A percentile compares a stretch with the other conserved stretches of the same genome.
Conservation (phyloP, 176 grass and related monocot species). For the maize (Zea mays) region DNA sequence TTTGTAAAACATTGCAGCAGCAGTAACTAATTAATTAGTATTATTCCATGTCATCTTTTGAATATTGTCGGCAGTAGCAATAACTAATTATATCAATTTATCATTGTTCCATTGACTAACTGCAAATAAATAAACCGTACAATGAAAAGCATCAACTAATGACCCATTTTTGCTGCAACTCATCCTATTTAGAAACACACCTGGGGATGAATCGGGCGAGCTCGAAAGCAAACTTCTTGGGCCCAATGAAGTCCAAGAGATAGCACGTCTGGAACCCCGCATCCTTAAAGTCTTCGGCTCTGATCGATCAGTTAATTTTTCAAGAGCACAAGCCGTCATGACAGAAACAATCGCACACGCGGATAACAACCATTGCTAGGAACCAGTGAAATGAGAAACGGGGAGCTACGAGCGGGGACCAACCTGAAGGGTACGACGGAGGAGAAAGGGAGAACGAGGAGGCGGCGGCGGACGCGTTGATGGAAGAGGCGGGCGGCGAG, state of each 20-base stretch:
- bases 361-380: neutral
- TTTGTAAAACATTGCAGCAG: neutral
- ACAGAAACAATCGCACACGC: neutral
- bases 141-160: neutral
- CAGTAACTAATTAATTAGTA: neutral
- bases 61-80: neutral
- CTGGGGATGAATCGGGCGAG: conserved; percentile 59
- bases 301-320: conserved; percentile 10
- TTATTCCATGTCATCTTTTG: neutral
- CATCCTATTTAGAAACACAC: conserved; percentile 33
- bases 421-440: conserved; percentile 76
- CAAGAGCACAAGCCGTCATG: conserved; percentile 23
- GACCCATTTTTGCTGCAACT: conserved; percentile 4
- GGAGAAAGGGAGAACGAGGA: conserved; percentile 80
- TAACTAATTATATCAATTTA: neutral
- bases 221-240: conserved; percentile 60
- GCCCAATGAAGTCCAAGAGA: conserved; percentile 86
- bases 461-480: conserved; percentile 36
- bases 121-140: neutral
- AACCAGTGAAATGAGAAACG: neutral
- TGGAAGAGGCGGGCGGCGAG: conserved; percentile 77
- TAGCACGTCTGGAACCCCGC: conserved; percentile 66
- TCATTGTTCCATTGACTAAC: neutral
- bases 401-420: neutral
- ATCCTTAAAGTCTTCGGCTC: conserved; percentile 59